Percentiles rank a stretch among this genome's conserved stretches.
Conservation (phyloP, 1,139 yeast species). For the Taphrina sp. region DNA sequence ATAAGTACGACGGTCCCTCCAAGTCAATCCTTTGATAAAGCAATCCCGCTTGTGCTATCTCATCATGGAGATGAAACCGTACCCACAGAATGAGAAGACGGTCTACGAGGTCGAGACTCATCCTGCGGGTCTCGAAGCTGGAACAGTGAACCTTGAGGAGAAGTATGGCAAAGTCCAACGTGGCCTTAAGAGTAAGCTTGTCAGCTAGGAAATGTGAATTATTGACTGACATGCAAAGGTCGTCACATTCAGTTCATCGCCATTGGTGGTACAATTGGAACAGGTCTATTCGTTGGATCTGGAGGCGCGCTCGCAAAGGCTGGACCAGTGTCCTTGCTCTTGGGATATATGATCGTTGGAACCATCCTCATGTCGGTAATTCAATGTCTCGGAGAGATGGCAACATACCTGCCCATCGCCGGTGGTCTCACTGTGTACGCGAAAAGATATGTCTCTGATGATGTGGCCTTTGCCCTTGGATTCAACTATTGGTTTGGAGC, state of each 20-base stretch:
- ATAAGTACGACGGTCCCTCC: no score
- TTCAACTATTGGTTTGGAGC: slow-evolving; percentile 85
- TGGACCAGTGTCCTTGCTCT: slow-evolving; percentile 63
- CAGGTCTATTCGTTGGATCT: slow-evolving; percentile 65
- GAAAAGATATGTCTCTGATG: slow-evolving; percentile 18
- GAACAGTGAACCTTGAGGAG: neutral
- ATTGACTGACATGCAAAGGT: no score
- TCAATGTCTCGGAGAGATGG: slow-evolving; percentile 81
- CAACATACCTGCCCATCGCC: slow-evolving; percentile 74
- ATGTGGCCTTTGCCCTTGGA: slow-evolving; percentile 63
- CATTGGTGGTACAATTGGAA: slow-evolving; percentile 57
- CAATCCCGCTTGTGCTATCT: no score
- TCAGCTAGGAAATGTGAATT: no score
- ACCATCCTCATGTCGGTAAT: slow-evolving; percentile 66
- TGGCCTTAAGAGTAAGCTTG: slow-evolving; percentile 63
- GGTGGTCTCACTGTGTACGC: slow-evolving; percentile 60
- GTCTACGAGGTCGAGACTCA: slow-evolving; percentile 6
- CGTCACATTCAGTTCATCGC: slow-evolving; percentile 21
- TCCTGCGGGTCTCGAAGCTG: neutral
- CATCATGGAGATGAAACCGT: slow-evolving; percentile 9
- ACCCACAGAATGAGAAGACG: slow-evolving; percentile 11
- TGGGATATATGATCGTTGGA: slow-evolving; percentile 61
- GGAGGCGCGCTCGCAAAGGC: slow-evolving; percentile 60
- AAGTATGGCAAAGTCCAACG: slow-evolving; percentile 45
- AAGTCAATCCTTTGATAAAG: no score